Evolutionary conservation across 148 eudicot species (phyloP).

Genomic region (Diospyros kaki): DNA sequence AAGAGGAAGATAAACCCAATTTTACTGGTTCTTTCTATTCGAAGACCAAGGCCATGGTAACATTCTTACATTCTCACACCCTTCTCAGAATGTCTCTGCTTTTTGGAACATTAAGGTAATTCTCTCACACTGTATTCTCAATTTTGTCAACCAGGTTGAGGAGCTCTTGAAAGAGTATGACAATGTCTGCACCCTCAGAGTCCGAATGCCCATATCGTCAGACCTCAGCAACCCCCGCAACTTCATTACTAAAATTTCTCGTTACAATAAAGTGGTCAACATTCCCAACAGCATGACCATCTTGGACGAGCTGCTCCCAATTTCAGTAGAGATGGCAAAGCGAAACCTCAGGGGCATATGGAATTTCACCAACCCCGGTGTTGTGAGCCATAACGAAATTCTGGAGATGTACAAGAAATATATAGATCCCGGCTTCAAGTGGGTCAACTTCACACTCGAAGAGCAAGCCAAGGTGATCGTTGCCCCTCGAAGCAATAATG

Average conservation of each 20-base stretch:
- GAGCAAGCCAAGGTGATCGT: constrained; percentile 63
- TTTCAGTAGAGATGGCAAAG: constrained; percentile 64
- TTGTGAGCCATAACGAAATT: constrained; percentile 56
- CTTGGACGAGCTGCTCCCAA: constrained; percentile 56
- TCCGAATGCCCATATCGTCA: constrained; percentile 58
- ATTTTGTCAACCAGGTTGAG: constrained; percentile 31
- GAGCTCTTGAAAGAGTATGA: constrained; percentile 51
- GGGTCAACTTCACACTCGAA: constrained; percentile 49
- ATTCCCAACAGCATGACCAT: constrained; percentile 64
- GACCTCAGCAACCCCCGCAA: constrained; percentile 58
- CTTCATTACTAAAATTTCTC: constrained; percentile 50
- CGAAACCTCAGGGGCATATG: constrained; percentile 48
- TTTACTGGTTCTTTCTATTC: constrained; percentile 64
- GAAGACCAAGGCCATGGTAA: constrained; percentile 76
- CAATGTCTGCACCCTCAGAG: constrained; percentile 59
- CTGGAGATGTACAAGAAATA: constrained; percentile 53
- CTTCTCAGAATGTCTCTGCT: not conserved
- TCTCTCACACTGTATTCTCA: not conserved
- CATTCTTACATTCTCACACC: not conserved
- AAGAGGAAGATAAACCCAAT: constrained; percentile 67
- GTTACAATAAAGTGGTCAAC: constrained; percentile 48
- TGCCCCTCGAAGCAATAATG: constrained; percentile 54
- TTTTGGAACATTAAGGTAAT: not conserved
- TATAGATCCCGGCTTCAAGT: constrained; percentile 41
- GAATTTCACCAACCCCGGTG: constrained; percentile 61